These are phyloP conservation scores for Kuraishia borneana DNA, from an alignment of 805 yeast genomes.

Conservation along the genomic window DNA sequence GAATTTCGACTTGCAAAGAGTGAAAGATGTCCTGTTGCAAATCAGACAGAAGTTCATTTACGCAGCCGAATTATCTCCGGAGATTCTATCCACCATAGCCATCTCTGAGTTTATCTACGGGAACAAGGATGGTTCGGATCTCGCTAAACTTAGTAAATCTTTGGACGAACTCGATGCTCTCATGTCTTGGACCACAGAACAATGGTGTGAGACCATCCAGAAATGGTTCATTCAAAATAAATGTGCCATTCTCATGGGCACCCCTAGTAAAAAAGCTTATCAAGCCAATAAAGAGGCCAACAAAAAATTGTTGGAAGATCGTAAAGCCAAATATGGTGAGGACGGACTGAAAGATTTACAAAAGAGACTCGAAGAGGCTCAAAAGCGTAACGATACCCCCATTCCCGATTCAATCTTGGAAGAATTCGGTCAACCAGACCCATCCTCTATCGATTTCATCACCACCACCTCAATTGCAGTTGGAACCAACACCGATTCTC, in stretches of 20 bases:
- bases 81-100: constrained; percentile 51
- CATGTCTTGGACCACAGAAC: constrained; percentile 43
- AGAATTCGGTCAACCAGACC: constrained; percentile 62
- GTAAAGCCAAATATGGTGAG: constrained; percentile 42
- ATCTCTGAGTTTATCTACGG: constrained; percentile 80
- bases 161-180: constrained; percentile 52
- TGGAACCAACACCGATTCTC: constrained; percentile 30
- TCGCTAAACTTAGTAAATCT: constrained; percentile 42
- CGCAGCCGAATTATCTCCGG: constrained; percentile 53
- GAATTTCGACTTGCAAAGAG: constrained; percentile 49
- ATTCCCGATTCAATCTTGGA: constrained; percentile 62
- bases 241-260: constrained; percentile 56
- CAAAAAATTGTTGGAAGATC: constrained; percentile 33
- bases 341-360: constrained; percentile 46
- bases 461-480: constrained; percentile 53
- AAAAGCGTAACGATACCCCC: constrained; percentile 54
- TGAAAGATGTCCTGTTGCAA: constrained; percentile 60
- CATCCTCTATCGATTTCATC: constrained; percentile 63
- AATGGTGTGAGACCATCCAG: constrained; percentile 55
- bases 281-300: constrained; percentile 37
- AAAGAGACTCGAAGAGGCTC: constrained; percentile 47
- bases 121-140: constrained; percentile 42
- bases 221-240: constrained; percentile 47
- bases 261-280: constrained; percentile 59
- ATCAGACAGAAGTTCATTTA: constrained; percentile 49